phyloP scores from a whole-genome alignment of 345 rosid species.

The Populus alba region DNA sequence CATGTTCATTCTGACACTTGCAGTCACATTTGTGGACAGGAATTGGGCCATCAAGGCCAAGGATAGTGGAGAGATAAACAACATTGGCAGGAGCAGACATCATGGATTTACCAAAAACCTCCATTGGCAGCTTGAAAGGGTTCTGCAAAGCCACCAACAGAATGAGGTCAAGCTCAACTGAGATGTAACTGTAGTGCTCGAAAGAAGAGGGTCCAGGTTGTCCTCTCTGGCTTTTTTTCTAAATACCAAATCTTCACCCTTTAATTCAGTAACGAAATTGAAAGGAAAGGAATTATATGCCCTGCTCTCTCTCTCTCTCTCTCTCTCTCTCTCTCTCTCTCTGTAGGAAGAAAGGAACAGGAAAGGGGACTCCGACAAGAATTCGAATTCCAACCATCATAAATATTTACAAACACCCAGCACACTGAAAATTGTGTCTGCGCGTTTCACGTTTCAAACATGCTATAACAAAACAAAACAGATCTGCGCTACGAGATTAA shows the following conservation, averaged over 20 bases:
- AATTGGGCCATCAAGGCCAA: slow-evolving; percentile 72
- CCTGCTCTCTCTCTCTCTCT: too few relatives aligned
- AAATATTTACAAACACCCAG: too few relatives aligned
- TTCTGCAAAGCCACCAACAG: background rate
- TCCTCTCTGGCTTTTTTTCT: background rate
- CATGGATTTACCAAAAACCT: slow-evolving; percentile 71
- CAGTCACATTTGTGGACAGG: slow-evolving; percentile 84
- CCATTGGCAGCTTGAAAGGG: slow-evolving; percentile 46
- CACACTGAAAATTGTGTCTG: background rate
- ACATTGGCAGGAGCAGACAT: slow-evolving; percentile 67
- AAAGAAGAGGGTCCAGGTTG: background rate
- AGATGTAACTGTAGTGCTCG: background rate
- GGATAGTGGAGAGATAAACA: slow-evolving; percentile 82
- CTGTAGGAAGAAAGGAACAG: background rate
- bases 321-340: too few relatives aligned
- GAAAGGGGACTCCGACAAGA: background rate
- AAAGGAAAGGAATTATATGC: background rate
- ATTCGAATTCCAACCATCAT: background rate
- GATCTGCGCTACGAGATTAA: background rate
- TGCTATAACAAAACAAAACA: background rate
- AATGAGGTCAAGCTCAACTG: background rate
- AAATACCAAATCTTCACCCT: background rate
- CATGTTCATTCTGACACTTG: slow-evolving; percentile 87
- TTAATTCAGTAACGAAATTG: background rate
- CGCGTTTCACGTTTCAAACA: background rate